These are phyloP conservation scores for Daedaleopsis nitida DNA, from an alignment of 768 basidiomycete species.

Conservation along the genomic window DNA sequence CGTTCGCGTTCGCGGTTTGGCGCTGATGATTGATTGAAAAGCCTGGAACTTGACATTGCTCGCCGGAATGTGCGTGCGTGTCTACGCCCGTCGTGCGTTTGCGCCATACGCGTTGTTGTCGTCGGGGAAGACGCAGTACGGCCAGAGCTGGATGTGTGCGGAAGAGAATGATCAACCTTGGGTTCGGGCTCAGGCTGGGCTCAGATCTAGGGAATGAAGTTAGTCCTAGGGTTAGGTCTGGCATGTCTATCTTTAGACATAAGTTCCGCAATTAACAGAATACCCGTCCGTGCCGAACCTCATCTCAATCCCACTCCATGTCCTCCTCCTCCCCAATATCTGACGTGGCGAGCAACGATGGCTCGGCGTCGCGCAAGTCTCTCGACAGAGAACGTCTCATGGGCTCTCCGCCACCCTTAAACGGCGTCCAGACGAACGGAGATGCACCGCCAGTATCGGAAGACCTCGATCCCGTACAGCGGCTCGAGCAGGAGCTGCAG, in stretches of 20 bases:
- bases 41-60: background rate
- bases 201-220: too few relatives aligned
- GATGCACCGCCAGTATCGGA: slow-evolving; percentile 35
- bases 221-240: too few relatives aligned
- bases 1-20: background rate
- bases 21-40: slow-evolving; percentile 14
- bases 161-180: background rate
- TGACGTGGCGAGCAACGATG: slow-evolving; percentile 17
- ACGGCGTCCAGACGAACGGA: slow-evolving; percentile 30
- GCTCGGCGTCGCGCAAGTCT: slow-evolving; percentile 26
- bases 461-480: slow-evolving; percentile 50
- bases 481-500: slow-evolving; percentile 75
- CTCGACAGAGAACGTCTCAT: slow-evolving; percentile 27
- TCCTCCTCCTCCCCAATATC: slow-evolving; percentile 20
- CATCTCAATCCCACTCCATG: slow-evolving; percentile 11
- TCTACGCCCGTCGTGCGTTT: background rate
- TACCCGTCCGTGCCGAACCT: too few relatives aligned
- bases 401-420: slow-evolving; percentile 26
- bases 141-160: background rate
- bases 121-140: background rate
- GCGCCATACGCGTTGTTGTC: background rate
- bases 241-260: too few relatives aligned
- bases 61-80: background rate
- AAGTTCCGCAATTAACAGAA: too few relatives aligned
- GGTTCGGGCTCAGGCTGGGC: too few relatives aligned